These are phyloP conservation scores for Stephania japonica DNA, from an alignment of 164 flowering plant species.

Conservation along the genomic window DNA sequence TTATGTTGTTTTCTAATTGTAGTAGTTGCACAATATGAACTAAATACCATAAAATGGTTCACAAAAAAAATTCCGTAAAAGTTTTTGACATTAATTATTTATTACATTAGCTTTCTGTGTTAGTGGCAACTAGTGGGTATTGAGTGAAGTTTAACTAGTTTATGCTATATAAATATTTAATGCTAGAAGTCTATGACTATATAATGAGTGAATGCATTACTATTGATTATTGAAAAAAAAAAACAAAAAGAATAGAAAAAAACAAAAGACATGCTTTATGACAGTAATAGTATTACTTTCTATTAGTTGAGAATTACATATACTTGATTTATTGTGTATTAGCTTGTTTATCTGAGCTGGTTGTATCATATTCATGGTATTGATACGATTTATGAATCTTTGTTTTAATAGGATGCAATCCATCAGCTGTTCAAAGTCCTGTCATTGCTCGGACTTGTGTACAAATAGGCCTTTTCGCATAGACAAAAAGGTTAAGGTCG, in stretches of 20 bases:
- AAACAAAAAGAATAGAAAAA: too few relatives aligned
- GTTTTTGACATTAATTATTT: neutral
- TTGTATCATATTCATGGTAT: neutral
- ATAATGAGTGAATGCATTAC: neutral
- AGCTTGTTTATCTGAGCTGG: neutral
- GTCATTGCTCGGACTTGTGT: slow-evolving; percentile 71
- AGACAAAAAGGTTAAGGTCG: slow-evolving; percentile 71
- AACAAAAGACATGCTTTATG: neutral
- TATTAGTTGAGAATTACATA: neutral
- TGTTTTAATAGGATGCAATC: slow-evolving; percentile 62
- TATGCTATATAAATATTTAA: neutral
- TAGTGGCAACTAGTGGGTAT: neutral
- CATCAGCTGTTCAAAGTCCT: slow-evolving; percentile 91
- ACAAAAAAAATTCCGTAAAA: too few relatives aligned
- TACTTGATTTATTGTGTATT: neutral
- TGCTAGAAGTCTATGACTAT: neutral
- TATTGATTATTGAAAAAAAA: too few relatives aligned
- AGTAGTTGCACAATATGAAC: neutral
- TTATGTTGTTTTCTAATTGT: neutral
- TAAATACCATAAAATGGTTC: neutral
- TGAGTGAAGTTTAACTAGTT: neutral
- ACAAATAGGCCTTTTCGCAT: slow-evolving; percentile 86
- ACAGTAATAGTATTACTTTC: neutral
- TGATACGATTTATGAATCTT: neutral
- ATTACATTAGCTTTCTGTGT: neutral